These are phyloP conservation scores for Plantago elongata DNA, from an alignment of 257 asterid species.

Conservation along the genomic window DNA sequence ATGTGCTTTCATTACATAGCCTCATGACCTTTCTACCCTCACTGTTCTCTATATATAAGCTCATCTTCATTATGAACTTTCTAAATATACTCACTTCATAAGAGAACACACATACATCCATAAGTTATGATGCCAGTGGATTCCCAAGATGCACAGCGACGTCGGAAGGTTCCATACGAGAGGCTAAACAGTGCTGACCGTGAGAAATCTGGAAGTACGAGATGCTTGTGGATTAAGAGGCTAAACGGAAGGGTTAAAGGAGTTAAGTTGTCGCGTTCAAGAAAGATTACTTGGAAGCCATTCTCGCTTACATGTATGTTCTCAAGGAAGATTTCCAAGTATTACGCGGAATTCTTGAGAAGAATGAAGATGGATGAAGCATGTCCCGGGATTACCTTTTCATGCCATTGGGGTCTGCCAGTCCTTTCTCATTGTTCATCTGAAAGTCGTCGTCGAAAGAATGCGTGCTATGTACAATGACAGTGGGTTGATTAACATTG, in stretches of 20 bases:
- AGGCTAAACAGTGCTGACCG: constrained; percentile 25
- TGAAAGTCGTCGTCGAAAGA: background rate
- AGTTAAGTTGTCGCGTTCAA: constrained; percentile 36
- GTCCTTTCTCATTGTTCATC: constrained; percentile 44
- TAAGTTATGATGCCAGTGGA: constrained; percentile 15
- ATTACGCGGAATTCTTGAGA: constrained; percentile 31
- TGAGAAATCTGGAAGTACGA: constrained; percentile 27
- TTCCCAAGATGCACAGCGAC: constrained; percentile 12
- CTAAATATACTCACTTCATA: background rate
- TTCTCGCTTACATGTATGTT: constrained; percentile 33
- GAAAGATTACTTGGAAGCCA: constrained; percentile 66
- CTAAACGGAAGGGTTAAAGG: constrained; percentile 48
- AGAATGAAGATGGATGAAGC: constrained; percentile 47
- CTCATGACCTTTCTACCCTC: background rate
- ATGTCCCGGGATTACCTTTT: constrained; percentile 43
- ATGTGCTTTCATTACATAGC: constrained; percentile 27
- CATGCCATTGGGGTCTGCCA: constrained; percentile 73
- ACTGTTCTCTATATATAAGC: constrained; percentile 6
- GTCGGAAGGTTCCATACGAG: constrained; percentile 30
- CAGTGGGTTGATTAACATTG: background rate
- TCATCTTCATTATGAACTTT: background rate
- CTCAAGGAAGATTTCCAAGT: constrained; percentile 48
- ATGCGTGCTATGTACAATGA: constrained; percentile 2
- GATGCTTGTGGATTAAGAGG: constrained; percentile 36
- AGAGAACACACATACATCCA: background rate